A percentile compares a stretch with the other conserved stretches of the same genome.
phyloP scores from a whole-genome alignment of 177 flowering plant genomes.

The Tripterygium wilfordii region DNA sequence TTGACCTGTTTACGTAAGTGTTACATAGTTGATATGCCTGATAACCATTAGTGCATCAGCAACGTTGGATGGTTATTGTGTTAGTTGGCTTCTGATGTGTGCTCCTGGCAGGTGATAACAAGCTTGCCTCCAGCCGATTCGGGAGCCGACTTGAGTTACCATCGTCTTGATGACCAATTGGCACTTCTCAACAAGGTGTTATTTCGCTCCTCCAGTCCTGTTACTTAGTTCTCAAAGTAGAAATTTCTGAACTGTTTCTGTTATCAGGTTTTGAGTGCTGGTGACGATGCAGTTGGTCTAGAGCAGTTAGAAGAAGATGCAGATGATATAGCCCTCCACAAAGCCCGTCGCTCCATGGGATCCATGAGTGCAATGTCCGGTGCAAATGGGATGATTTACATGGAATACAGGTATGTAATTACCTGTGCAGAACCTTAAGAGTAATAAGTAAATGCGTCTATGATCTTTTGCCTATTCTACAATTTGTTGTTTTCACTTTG shows the following conservation, averaged over 20 bases:
- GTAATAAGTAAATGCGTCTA: too few relatives aligned
- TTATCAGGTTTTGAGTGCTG: constrained; percentile 71
- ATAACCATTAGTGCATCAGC: too few relatives aligned
- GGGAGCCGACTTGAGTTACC: constrained; percentile 64
- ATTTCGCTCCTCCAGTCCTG: background rate
- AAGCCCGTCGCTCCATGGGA: constrained; percentile 66
- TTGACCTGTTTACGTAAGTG: too few relatives aligned
- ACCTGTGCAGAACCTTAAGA: too few relatives aligned
- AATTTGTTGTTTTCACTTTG: too few relatives aligned
- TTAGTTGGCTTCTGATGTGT: constrained; percentile 1
- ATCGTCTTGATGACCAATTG: constrained; percentile 66
- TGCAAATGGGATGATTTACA: constrained; percentile 82
- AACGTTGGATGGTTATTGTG: too few relatives aligned
- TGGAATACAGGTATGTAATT: constrained; percentile 69
- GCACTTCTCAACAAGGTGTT: constrained; percentile 72
- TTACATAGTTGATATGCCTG: background rate
- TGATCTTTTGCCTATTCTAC: too few relatives aligned
- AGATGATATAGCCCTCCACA: constrained; percentile 72
- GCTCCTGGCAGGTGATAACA: constrained; percentile 64
- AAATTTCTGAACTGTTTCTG: constrained; percentile 9
- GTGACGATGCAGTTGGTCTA: constrained; percentile 82
- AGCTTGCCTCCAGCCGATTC: constrained; percentile 89
- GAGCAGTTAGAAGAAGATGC: constrained; percentile 88
- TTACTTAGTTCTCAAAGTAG: background rate
- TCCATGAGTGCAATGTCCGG: constrained; percentile 96